These are phyloP conservation scores for Dipodascopsis tothii DNA, from an alignment of 805 yeast species.

Conservation along the genomic window DNA sequence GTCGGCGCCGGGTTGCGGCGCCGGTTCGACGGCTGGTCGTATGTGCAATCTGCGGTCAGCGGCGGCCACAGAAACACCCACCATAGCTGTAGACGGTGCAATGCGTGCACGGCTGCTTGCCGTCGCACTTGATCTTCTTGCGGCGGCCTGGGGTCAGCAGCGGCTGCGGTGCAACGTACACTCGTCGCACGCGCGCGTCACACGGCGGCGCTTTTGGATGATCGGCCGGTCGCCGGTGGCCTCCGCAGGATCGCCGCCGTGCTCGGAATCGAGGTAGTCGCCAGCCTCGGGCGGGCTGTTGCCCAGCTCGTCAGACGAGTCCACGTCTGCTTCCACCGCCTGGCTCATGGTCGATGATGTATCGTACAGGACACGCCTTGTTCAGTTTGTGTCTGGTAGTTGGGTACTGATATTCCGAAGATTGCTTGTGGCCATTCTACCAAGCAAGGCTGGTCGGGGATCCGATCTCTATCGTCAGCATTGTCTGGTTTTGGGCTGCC, in stretches of 20 bases:
- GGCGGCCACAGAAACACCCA: constrained; percentile 1
- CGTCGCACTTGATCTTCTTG: constrained; percentile 75
- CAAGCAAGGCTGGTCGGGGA: too few relatives aligned
- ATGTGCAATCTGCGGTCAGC: constrained; percentile 50
- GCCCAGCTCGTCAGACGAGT: too few relatives aligned
- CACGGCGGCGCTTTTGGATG: constrained; percentile 50
- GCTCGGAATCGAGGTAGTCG: too few relatives aligned
- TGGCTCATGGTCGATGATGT: too few relatives aligned
- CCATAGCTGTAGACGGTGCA: constrained; percentile 80
- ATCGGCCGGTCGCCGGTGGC: not conserved
- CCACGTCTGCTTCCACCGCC: too few relatives aligned
- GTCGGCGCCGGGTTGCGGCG: constrained; percentile 35
- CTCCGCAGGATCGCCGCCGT: not conserved
- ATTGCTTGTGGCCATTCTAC: too few relatives aligned
- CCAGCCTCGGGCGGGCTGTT: too few relatives aligned
- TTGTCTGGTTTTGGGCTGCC: too few relatives aligned
- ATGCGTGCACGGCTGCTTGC: constrained; percentile 67
- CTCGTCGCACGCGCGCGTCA: constrained; percentile 67
- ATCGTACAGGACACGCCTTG: too few relatives aligned
- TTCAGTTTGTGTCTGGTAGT: too few relatives aligned
- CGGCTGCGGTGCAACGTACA: constrained; percentile 34
- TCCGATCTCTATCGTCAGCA: too few relatives aligned
- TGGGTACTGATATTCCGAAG: too few relatives aligned
- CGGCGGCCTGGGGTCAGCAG: constrained; percentile 36
- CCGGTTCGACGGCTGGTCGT: constrained; percentile 65